A percentile compares a stretch with the other conserved stretches of the same genome.
These are phyloP conservation scores for Suillus cothurnatus DNA, from an alignment of 768 basidiomycete genomes.

Conservation along the genomic window DNA sequence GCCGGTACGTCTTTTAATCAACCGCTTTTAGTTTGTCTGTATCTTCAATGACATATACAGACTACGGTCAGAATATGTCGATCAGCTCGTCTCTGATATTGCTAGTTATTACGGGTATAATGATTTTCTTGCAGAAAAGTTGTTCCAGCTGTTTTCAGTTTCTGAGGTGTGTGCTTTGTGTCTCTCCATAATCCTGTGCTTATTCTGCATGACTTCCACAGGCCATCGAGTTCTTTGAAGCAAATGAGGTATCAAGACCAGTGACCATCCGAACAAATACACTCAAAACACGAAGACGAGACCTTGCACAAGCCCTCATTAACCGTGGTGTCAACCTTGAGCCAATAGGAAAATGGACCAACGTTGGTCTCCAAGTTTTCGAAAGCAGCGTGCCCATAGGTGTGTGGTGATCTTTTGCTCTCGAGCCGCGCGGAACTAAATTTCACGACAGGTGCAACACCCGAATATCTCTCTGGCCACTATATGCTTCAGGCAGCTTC, in stretches of 20 bases:
- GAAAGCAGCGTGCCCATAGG: slow-evolving; percentile 96
- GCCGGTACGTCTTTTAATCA: slow-evolving; percentile 54
- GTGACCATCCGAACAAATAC: slow-evolving; percentile 99
- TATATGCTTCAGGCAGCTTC: slow-evolving; percentile 99
- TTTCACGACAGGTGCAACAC: slow-evolving; percentile 72
- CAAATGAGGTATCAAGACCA: slow-evolving; percentile 93
- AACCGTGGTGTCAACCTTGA: slow-evolving; percentile 97
- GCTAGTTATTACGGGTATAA: slow-evolving; percentile 98
- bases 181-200: slow-evolving; percentile 12
- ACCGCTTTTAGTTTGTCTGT: slow-evolving; percentile 11
- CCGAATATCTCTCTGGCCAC: slow-evolving; percentile 98
- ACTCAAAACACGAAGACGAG: slow-evolving; percentile 87
- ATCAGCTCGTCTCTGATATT: slow-evolving; percentile 87
- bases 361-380: slow-evolving; percentile 98
- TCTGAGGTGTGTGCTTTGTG: slow-evolving; percentile 65
- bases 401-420: slow-evolving; percentile 25
- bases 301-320: slow-evolving; percentile 90
- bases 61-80: slow-evolving; percentile 85
- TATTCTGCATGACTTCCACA: slow-evolving; percentile 31
- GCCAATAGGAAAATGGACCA: slow-evolving; percentile 99
- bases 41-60: slow-evolving; percentile 42
- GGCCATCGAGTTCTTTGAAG: slow-evolving; percentile 98
- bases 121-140: slow-evolving; percentile 89
- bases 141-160: slow-evolving; percentile 91
- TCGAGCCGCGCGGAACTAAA: slow-evolving; percentile 5